These are phyloP conservation scores for Globisporangium echinulatum DNA, from an alignment of 352 stramenopile species.

Conservation along the genomic window DNA sequence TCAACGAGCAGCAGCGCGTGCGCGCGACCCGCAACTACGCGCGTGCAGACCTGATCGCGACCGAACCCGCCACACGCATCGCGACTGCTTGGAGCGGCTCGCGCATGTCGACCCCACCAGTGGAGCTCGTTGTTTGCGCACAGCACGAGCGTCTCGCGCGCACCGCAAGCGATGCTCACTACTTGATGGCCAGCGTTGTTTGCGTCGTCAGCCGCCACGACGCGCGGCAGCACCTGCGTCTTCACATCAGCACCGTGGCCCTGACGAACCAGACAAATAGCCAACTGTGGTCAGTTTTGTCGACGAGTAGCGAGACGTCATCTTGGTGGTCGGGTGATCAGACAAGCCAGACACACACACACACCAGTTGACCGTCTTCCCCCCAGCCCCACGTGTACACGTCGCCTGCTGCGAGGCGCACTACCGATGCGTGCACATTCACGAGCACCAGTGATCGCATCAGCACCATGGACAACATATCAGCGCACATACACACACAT, in stretches of 20 bases:
- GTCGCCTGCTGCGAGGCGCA: constrained; percentile 46
- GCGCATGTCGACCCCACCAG: constrained; percentile 33
- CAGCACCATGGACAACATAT: background rate
- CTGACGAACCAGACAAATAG: constrained; percentile 3
- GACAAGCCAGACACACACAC: constrained; percentile 3
- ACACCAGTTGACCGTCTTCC: constrained; percentile 61
- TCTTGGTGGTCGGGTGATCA: background rate
- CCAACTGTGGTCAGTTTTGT: background rate
- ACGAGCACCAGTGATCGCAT: background rate
- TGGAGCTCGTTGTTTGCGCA: constrained; percentile 36
- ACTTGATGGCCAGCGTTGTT: constrained; percentile 23
- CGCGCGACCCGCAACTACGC: constrained; percentile 17
- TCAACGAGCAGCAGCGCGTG: constrained; percentile 26
- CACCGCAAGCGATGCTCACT: constrained; percentile 36
- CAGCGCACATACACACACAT: too few species aligned
- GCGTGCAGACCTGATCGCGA: constrained; percentile 2
- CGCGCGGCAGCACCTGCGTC: constrained; percentile 35
- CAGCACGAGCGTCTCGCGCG: constrained; percentile 41
- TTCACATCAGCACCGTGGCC: constrained; percentile 10
- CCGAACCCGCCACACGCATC: constrained; percentile 7
- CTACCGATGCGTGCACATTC: constrained; percentile 7
- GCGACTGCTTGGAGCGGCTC: background rate
- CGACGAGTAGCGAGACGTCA: background rate
- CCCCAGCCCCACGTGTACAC: constrained; percentile 81
- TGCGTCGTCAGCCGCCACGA: constrained; percentile 25